Evolutionary conservation across 2,329 filamentous ascomycete species (phyloP).

Genomic region (Allantophomopsis cytisporea): DNA sequence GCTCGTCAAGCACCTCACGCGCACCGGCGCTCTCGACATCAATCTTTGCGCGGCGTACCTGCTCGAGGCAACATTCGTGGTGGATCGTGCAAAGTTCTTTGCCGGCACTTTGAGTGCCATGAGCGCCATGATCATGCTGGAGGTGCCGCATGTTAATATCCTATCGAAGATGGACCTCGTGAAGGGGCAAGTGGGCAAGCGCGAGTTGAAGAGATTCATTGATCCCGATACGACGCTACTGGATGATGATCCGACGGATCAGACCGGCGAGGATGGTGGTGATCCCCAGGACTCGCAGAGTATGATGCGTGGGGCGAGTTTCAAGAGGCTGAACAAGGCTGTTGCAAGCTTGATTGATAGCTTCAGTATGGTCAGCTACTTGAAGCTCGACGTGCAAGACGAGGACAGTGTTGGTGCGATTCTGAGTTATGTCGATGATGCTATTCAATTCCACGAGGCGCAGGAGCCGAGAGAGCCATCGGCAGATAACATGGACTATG

Average conservation of each 20-base stretch:
- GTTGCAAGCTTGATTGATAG: slow-evolving; percentile 89
- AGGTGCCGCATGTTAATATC: slow-evolving; percentile 92
- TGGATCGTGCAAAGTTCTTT: slow-evolving; percentile 96
- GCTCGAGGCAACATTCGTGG: slow-evolving; percentile 87
- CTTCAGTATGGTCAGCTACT: slow-evolving; percentile 95
- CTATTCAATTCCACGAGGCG: slow-evolving; percentile 84
- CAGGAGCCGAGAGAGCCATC: slow-evolving; percentile 79
- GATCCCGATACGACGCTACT: slow-evolving; percentile 74
- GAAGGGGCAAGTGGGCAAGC: slow-evolving; percentile 75
- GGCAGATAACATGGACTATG: slow-evolving; percentile 42
- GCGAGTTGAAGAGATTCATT: slow-evolving; percentile 79
- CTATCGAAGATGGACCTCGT: slow-evolving; percentile 97
- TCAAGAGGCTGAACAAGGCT: slow-evolving; percentile 71
- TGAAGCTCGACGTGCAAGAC: slow-evolving; percentile 78
- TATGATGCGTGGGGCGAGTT: slow-evolving; percentile 72
- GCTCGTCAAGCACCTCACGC: slow-evolving; percentile 69
- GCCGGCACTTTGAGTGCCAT: slow-evolving; percentile 90
- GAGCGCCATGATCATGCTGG: slow-evolving; percentile 98
- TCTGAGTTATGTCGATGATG: slow-evolving; percentile 86
- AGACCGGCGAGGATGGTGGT: slow-evolving; percentile 26
- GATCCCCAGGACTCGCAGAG: slow-evolving; percentile 47
- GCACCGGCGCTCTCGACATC: slow-evolving; percentile 71
- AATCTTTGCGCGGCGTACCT: slow-evolving; percentile 89
- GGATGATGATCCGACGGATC: slow-evolving; percentile 55
- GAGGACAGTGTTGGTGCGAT: slow-evolving; percentile 82